Base-by-base conservation (phyloP, 1,139 yeast species). In the Kurtzmaniella natalensis region DNA sequence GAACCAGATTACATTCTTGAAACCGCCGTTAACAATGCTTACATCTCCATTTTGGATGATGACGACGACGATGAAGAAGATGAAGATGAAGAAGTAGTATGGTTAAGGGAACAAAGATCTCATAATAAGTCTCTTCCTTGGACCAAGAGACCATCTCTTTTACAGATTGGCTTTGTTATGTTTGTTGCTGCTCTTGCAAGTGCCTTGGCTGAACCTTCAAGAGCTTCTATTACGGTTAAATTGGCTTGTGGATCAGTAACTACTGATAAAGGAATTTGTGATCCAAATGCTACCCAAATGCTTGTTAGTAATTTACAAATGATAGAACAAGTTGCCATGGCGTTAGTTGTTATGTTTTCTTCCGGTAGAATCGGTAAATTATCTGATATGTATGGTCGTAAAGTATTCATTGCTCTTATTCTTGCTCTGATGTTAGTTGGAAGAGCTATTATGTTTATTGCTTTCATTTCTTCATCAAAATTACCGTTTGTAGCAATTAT, bases 321-420 rank as follows among this genome's bases (percentile, higher is more conserved):
- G 45, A 55, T 50, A n/a, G 51, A 47, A 32, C 43, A 48, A 8
- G 39, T 64, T 3, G 42, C 57, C n/a, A 38, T 50, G 11, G 65
- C 60, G 5, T 35, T 57, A 4, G 46, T 60, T 13, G 57, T 59
- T 45, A 51, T 70, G 28, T 35, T 68, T 5, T 70, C 72, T 3
- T 55, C 68, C 41, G 69, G 71, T 3, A 69, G 71, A 42, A 50
- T 78, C 8, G 86, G 87, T 0, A 70, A 74, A n/a, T 47, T 76
- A 22, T 76, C 86, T 4, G 94, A 84, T 53, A 59, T 70, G 28
- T 62, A 70, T 39, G 94, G 94, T 0, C 60, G 94, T 31, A 73
- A 65, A 40, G 60, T 47, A 2, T 63, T 76, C 22, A 42, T 79
- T 14, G 43, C 71, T 5, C 29, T 70, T 4, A 59, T 62, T 37